phyloP scores from a whole-genome alignment of 2,329 filamentous ascomycete genomes.

The Mycosphaerella sp. region DNA sequence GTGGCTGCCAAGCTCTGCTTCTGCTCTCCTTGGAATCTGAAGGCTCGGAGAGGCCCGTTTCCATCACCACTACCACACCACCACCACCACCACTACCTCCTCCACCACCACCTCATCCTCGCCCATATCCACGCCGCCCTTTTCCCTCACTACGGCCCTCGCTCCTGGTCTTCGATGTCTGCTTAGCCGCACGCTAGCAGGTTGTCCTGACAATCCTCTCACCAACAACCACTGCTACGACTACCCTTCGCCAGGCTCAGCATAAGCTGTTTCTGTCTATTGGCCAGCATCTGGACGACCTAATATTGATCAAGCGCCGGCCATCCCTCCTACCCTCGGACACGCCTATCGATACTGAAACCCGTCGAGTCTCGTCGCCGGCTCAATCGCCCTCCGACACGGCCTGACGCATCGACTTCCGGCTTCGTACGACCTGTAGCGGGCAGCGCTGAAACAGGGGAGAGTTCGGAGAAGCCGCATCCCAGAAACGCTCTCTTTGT shows the following conservation, averaged over 20 bases:
- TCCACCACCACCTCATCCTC: background rate
- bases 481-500: background rate
- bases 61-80: no score
- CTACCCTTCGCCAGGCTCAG: conserved; percentile 13
- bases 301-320: conserved; percentile 8
- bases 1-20: no score
- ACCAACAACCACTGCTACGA: background rate
- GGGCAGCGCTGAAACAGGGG: conserved; percentile 14
- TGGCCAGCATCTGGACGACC: conserved; percentile 8
- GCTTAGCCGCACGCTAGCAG: background rate
- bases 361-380: conserved; percentile 10
- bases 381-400: conserved; percentile 4
- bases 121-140: background rate
- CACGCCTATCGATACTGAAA: conserved; percentile 12
- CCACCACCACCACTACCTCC: no score
- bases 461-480: conserved; percentile 2
- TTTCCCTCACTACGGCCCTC: background rate
- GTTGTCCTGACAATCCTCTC: conserved; percentile 1
- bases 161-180: conserved; percentile 2
- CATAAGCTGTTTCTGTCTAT: conserved; percentile 10
- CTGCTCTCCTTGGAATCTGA: no score
- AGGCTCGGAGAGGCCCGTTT: no score
- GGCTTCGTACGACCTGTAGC: conserved; percentile 11
- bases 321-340: conserved; percentile 6
- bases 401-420: conserved; percentile 6